These are phyloP conservation scores for Plasmodium chabaudi DNA, from an alignment of 169 alveolate genomes.

Conservation along the genomic window DNA sequence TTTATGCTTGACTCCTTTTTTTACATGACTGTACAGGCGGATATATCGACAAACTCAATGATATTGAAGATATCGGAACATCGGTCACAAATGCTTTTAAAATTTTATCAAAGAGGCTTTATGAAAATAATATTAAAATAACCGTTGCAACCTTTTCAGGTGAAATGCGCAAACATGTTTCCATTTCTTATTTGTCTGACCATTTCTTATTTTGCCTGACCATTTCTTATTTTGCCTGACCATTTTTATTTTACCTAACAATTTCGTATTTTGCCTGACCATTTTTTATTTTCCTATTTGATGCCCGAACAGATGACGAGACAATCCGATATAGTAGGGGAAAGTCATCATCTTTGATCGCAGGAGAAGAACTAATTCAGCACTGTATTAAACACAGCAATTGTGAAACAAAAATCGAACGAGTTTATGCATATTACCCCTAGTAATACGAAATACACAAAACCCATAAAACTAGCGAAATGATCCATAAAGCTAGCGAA, in stretches of 20 bases:
- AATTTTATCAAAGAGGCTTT: conserved; percentile 36
- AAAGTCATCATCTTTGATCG: conserved; percentile 13
- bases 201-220: not conserved
- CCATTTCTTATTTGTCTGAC: not conserved
- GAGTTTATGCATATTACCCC: conserved; percentile 66
- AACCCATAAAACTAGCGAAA: not conserved
- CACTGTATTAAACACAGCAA: conserved; percentile 34
- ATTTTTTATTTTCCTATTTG: not conserved
- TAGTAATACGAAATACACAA: conserved; percentile 12
- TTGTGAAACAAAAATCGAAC: conserved; percentile 53
- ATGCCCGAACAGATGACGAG: conserved; percentile 24
- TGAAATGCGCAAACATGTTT: not conserved
- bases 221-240: not conserved
- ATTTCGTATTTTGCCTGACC: not conserved
- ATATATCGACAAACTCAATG: conserved; percentile 38
- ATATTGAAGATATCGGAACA: conserved; percentile 31
- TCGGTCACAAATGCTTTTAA: conserved; percentile 39
- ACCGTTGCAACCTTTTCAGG: conserved; percentile 73
- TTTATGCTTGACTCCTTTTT: not conserved
- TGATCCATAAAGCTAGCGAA: not conserved
- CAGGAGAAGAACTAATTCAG: conserved; percentile 40
- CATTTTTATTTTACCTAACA: not conserved
- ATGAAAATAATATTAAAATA: conserved; percentile 25
- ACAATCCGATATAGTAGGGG: conserved; percentile 21
- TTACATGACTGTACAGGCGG: conserved; percentile 19